These are phyloP conservation scores for Heterobasidion parviporum DNA, from an alignment of 1,284 basidiomycete genomes.

Conservation along the genomic window DNA sequence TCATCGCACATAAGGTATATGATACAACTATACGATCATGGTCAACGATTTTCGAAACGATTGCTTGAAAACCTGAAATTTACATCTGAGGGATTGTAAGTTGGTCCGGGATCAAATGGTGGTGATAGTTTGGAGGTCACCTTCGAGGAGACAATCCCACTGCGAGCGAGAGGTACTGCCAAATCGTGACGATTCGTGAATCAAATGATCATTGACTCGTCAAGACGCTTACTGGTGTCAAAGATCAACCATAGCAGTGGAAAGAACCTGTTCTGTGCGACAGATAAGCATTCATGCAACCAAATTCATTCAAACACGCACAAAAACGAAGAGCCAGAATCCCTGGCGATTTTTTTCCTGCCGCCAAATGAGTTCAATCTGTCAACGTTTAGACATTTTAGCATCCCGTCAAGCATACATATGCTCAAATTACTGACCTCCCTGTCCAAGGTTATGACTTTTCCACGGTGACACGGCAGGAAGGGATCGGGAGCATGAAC, in stretches of 20 bases:
- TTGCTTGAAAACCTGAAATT: no score
- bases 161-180: constrained; percentile 7
- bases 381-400: neutral
- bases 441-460: constrained; percentile 3
- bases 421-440: neutral
- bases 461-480: no score
- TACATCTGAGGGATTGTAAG: neutral
- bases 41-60: no score
- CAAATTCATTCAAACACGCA: no score
- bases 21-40: constrained; percentile 8
- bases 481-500: constrained; percentile 3
- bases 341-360: constrained; percentile 12
- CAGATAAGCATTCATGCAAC: no score
- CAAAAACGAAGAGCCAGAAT: constrained; percentile 14
- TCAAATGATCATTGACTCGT: neutral
- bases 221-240: constrained; percentile 7
- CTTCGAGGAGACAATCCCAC: constrained; percentile 7
- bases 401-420: no score
- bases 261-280: constrained; percentile 14
- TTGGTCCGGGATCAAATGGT: neutral
- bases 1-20: constrained; percentile 14
- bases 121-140: neutral
- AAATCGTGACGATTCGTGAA: no score
- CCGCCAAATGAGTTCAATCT: constrained; percentile 14
- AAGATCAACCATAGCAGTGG: constrained; percentile 10